phyloP scores from a whole-genome alignment of 139 green algal genomes.

The Tetradesmus lagerheimii region DNA sequence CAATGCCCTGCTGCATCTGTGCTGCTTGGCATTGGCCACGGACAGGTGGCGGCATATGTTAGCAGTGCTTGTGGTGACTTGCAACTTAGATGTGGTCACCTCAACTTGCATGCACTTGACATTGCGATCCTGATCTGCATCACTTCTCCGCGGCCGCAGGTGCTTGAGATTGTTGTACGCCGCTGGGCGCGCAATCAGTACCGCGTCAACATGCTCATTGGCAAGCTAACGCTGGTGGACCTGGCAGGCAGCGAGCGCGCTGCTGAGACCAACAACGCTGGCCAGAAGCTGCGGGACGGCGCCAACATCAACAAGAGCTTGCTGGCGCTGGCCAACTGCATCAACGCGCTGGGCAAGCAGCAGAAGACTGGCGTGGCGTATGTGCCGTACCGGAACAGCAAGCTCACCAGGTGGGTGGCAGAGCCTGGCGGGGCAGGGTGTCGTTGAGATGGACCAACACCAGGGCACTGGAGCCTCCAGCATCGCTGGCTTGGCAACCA shows the following conservation, averaged over 20 bases:
- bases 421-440: background rate
- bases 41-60: no score
- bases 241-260: constrained; percentile 75
- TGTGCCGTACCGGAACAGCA: constrained; percentile 84
- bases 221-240: constrained; percentile 80
- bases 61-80: no score
- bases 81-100: no score
- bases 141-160: constrained; percentile 31
- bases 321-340: constrained; percentile 91
- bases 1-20: no score
- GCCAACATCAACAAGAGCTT: constrained; percentile 90
- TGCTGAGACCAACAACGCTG: constrained; percentile 76
- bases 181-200: constrained; percentile 67
- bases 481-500: background rate
- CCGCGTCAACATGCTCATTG: constrained; percentile 55
- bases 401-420: constrained; percentile 71
- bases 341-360: constrained; percentile 85
- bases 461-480: background rate
- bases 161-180: constrained; percentile 78
- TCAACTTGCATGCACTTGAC: background rate
- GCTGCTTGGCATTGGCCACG: no score
- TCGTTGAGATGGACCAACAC: background rate
- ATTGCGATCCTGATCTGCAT: background rate
- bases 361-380: constrained; percentile 65
- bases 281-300: constrained; percentile 82